Base-by-base conservation (phyloP, 768 basidiomycete genomes). In the Suillus bovinus region DNA sequence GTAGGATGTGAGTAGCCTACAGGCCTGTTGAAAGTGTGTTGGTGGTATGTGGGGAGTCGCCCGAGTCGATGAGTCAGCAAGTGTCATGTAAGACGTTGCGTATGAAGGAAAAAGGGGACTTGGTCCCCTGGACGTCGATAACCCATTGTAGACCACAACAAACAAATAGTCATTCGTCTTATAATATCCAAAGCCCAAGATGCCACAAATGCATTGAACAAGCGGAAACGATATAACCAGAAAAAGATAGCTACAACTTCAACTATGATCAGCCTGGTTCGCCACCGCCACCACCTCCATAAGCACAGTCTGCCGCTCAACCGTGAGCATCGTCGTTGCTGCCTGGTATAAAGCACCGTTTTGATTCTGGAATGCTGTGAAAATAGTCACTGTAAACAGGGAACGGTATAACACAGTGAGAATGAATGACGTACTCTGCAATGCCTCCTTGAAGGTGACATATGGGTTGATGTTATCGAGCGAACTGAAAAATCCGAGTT, bases 401-500 rank as follows among this genome's bases (percentile, higher is more conserved):
- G 50, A 53, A 59, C 42, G 17, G 41, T 46, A 56, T 29, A 61
- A 31, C 34, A 58, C 17, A 6, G 46, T 33, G 14, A 20, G n/a
- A 17, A 33, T 39, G 14, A 22, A 34, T 3, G 29, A 77, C 87
- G 49, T 69, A 94, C 93, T 80, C 22, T 89, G 86, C 66, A 95
- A 74, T 29, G 91, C 89, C 63, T 83, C 82, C 73, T 92, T 89
- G 82, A 96, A 96, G 0, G 86, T 80, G 52, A 80, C 73, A 71
- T 95, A 95, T 4, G 89, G 87, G 69, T 95, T 84, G 59, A 93
- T 86, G 59, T 75, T 82, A 65, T 96, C 94, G 44, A 96, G 81
- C 53, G 92, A 86, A 68, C 91, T 94, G 72, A 94, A 85, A 74
- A 89, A 94, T 7, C 91, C 88, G 10, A 95, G 82, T 72, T 96